Evolutionary conservation across 495 filamentous ascomycete species (phyloP).

Genomic region (Penicillium alfredii): DNA sequence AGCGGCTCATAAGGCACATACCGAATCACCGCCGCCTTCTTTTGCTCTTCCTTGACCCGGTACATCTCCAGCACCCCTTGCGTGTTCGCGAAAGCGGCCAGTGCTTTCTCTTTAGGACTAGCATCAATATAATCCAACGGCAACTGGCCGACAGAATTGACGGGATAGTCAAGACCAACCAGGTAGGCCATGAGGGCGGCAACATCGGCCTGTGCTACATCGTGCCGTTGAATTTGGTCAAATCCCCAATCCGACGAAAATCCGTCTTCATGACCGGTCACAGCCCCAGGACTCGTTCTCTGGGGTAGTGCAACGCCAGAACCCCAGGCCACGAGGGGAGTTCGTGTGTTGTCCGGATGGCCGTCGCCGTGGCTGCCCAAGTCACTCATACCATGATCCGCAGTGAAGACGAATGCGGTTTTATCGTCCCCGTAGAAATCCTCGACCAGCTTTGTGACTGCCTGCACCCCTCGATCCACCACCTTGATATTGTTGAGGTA

Average conservation of each 20-base stretch:
- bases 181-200: conserved; percentile 96
- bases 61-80: conserved; percentile 95
- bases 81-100: conserved; percentile 81
- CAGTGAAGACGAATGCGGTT: conserved; percentile 95
- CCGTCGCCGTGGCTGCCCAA: conserved; percentile 97
- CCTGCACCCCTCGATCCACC: conserved; percentile 81
- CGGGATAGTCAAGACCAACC: conserved; percentile 84
- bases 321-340: conserved; percentile 90
- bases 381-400: conserved; percentile 98
- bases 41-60: conserved; percentile 84
- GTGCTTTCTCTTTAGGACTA: conserved; percentile 66
- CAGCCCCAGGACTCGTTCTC: conserved; percentile 43
- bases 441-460: conserved; percentile 74
- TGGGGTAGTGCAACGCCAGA: conserved; percentile 80
- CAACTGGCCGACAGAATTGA: conserved; percentile 93
- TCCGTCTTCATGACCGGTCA: conserved; percentile 84
- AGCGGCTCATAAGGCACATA: conserved; percentile 66
- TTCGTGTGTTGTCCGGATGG: conserved; percentile 95
- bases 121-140: conserved; percentile 77
- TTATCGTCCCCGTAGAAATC: conserved; percentile 89
- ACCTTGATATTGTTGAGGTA: conserved; percentile 93
- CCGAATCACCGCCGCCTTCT: conserved; percentile 64
- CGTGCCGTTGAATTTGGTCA: conserved; percentile 71
- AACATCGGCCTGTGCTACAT: conserved; percentile 92
- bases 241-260: conserved; percentile 87